Conservation (phyloP, 306 rosid species). For the Trifolium repens region DNA sequence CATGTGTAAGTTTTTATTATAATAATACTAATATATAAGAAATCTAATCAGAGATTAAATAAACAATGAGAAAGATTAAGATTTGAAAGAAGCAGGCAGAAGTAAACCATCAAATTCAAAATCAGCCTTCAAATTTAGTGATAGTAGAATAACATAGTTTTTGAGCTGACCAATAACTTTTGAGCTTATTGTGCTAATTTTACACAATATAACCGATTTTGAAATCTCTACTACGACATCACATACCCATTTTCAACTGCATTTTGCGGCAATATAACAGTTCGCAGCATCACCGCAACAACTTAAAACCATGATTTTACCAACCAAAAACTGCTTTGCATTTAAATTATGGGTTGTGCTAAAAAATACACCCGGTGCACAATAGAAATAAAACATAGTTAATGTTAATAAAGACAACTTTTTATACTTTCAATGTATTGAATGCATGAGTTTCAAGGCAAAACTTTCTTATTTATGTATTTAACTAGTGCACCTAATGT, state of each 20-base stretch:
- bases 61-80: constrained; percentile 3
- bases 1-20: background rate
- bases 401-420: too few relatives aligned
- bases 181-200: constrained; percentile 23
- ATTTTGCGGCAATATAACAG: background rate
- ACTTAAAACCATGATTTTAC: background rate
- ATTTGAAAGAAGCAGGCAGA: constrained; percentile 2
- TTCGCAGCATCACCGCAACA: background rate
- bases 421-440: too few relatives aligned
- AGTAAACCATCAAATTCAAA: constrained; percentile 28
- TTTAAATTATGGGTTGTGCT: background rate
- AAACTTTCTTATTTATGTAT: too few relatives aligned
- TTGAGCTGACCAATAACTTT: background rate
- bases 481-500: too few relatives aligned
- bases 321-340: constrained; percentile 35
- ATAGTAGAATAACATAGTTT: constrained; percentile 1
- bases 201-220: background rate
- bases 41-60: constrained; percentile 2
- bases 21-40: background rate
- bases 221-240: background rate
- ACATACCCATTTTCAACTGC: background rate
- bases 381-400: too few relatives aligned
- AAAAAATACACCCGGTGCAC: too few relatives aligned
- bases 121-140: background rate
- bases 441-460: too few relatives aligned